phyloP scores from a whole-genome alignment of 371 early-diverging fungal genomes.

The Apophysomyces elegans region DNA sequence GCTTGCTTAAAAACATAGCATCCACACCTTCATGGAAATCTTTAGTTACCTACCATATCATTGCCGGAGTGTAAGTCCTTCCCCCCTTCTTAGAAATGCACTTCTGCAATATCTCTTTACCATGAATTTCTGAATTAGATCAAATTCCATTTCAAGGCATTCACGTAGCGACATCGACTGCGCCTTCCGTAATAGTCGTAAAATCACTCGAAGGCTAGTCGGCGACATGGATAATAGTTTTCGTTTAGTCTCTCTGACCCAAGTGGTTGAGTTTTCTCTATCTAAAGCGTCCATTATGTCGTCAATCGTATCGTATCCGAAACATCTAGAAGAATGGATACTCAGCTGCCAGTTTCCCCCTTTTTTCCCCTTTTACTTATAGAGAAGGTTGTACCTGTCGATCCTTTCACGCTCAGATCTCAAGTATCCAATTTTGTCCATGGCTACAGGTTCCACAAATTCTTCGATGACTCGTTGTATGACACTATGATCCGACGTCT shows the following conservation, averaged over 20 bases:
- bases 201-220: conserved; percentile 85
- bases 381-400: conserved; percentile 53
- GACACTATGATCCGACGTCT: conserved; percentile 79
- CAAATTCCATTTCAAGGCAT: conserved; percentile 87
- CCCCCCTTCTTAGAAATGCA: background rate
- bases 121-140: conserved; percentile 61
- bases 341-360: too few species aligned
- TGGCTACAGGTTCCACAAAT: conserved; percentile 56
- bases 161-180: conserved; percentile 66
- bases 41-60: conserved; percentile 22
- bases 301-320: conserved; percentile 77
- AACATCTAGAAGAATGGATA: conserved; percentile 69
- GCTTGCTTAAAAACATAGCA: conserved; percentile 30
- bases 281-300: conserved; percentile 78
- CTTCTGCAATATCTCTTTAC: background rate
- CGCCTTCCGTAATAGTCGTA: conserved; percentile 78
- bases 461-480: conserved; percentile 92
- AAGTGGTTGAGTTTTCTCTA: conserved; percentile 60
- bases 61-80: too few species aligned
- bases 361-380: too few species aligned
- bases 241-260: conserved; percentile 76
- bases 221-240: conserved; percentile 77
- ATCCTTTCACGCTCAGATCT: conserved; percentile 71
- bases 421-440: conserved; percentile 51
- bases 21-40: conserved; percentile 48